phyloP scores from a whole-genome alignment of 1,139 yeast genomes.

The Debaryomyces subglobosus region DNA sequence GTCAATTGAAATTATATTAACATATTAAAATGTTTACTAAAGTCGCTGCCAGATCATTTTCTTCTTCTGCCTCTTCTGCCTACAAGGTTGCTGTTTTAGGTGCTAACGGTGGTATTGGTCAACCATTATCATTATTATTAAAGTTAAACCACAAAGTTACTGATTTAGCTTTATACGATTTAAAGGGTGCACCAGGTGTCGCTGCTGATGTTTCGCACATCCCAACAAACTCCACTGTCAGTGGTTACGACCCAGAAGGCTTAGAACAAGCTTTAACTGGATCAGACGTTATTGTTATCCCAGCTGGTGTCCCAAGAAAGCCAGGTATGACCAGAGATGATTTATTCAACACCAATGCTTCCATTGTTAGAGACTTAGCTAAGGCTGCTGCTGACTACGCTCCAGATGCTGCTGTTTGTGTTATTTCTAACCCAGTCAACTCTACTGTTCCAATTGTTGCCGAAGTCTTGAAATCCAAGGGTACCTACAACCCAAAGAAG shows the following conservation, averaged over 20 bases:
- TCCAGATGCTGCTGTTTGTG: constrained; percentile 74
- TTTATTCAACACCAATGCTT: constrained; percentile 89
- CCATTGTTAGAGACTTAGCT: constrained; percentile 83
- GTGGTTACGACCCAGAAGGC: constrained; percentile 67
- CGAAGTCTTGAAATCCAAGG: constrained; percentile 75
- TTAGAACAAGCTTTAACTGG: constrained; percentile 67
- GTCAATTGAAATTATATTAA: constrained; percentile 1
- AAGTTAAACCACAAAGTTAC: constrained; percentile 64
- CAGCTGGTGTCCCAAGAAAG: constrained; percentile 97
- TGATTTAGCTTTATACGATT: constrained; percentile 82
- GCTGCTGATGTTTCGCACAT: constrained; percentile 91
- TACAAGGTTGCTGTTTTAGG: constrained; percentile 79
- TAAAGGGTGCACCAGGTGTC: constrained; percentile 89
- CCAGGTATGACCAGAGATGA: constrained; percentile 99
- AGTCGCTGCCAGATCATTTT: constrained; percentile 66
- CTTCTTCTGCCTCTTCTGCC: constrained; percentile 60
- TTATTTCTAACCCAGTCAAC: constrained; percentile 95
- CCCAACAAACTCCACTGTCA: constrained; percentile 75
- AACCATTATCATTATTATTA: constrained; percentile 83
- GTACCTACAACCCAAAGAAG: constrained; percentile 76
- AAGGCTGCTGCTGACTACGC: constrained; percentile 73
- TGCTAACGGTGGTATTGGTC: constrained; percentile 92
- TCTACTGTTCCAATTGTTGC: constrained; percentile 94
- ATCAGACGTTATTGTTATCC: constrained; percentile 81
- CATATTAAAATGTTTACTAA: constrained; percentile 42